These are phyloP conservation scores for Xylariaceae sp. DNA, from an alignment of 2,329 filamentous ascomycete genomes.

Conservation along the genomic window DNA sequence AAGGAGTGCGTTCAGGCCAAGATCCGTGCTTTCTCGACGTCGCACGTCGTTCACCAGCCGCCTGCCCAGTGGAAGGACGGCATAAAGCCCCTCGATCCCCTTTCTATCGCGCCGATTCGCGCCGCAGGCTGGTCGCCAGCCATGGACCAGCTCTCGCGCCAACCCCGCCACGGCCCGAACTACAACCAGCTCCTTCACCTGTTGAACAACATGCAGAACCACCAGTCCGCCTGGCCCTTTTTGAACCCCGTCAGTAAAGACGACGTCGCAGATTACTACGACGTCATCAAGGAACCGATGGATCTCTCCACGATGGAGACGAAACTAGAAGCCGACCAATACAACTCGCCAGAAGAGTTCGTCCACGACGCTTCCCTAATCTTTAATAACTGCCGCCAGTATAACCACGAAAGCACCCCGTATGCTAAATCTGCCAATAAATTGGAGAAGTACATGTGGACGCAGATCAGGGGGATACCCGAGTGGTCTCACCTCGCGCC, in stretches of 20 bases:
- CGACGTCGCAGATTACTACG: constrained; percentile 93
- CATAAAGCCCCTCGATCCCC: constrained; percentile 64
- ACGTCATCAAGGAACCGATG: constrained; percentile 94
- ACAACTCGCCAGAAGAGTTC: constrained; percentile 83
- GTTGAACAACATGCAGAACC: constrained; percentile 88
- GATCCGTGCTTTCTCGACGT: constrained; percentile 80
- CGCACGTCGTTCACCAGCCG: constrained; percentile 77
- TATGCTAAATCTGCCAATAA: constrained; percentile 92
- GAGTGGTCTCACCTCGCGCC: constrained; percentile 55
- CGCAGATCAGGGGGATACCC: constrained; percentile 78
- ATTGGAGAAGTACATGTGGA: constrained; percentile 88
- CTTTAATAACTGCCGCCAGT: constrained; percentile 86
- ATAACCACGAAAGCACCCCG: constrained; percentile 87
- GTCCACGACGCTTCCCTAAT: constrained; percentile 78
- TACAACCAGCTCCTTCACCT: constrained; percentile 88
- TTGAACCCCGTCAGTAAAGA: constrained; percentile 84
- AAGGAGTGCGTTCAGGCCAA: constrained; percentile 91
- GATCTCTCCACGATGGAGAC: constrained; percentile 89
- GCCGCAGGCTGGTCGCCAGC: constrained; percentile 88
- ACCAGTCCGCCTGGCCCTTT: constrained; percentile 87
- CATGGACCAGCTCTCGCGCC: constrained; percentile 91
- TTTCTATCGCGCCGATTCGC: constrained; percentile 34
- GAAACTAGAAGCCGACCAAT: constrained; percentile 85
- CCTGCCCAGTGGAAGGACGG: constrained; percentile 78
- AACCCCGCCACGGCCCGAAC: constrained; percentile 88